A percentile compares a stretch with the other conserved stretches of the same genome.
These are phyloP conservation scores for Boletus sp. DNA, from an alignment of 1,284 basidiomycete genomes.

Conservation along the genomic window DNA sequence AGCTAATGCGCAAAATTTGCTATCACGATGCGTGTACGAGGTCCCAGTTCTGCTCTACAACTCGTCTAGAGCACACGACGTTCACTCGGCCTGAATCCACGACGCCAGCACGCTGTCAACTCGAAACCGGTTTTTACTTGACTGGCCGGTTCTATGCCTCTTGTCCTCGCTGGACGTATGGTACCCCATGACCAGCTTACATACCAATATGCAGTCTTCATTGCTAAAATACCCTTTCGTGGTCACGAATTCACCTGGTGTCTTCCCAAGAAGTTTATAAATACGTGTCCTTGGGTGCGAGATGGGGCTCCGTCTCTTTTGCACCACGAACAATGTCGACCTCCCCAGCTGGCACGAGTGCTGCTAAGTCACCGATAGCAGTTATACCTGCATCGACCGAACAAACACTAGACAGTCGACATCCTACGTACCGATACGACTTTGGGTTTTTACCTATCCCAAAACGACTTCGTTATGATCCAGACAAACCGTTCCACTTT, in stretches of 20 bases:
- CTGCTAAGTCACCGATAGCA: neutral
- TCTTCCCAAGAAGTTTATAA: conserved; percentile 8
- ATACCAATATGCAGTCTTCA: neutral
- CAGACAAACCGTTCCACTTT: conserved; percentile 55
- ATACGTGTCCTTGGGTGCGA: neutral
- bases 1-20: neutral
- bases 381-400: neutral
- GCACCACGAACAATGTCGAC: conserved; percentile 2
- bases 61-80: neutral
- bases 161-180: neutral
- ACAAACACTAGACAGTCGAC: neutral
- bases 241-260: neutral
- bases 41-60: neutral
- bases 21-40: neutral
- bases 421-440: conserved; percentile 31
- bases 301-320: conserved; percentile 1
- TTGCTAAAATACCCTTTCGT: neutral
- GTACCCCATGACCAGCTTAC: conserved; percentile 6
- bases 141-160: neutral
- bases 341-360: neutral
- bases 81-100: neutral
- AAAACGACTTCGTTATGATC: conserved; percentile 55
- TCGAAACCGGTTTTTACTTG: neutral
- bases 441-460: conserved; percentile 68
- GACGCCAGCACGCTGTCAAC: neutral